phyloP scores from a whole-genome alignment of 2,329 filamentous ascomycete species.

The Talaromyces sp. region DNA sequence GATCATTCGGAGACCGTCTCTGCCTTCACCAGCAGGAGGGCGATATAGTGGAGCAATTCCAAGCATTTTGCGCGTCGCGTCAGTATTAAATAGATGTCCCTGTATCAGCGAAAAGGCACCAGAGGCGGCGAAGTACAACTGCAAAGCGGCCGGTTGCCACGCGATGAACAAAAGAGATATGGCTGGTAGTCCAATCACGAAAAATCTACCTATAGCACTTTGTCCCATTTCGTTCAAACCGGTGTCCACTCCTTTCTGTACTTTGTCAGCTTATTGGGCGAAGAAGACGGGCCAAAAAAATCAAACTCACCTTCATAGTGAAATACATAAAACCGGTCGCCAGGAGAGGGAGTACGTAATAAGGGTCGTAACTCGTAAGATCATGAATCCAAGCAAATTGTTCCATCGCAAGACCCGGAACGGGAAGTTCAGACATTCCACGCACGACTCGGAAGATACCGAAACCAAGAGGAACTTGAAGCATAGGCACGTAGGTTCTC shows the following conservation, averaged over 20 bases:
- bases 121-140: slow-evolving; percentile 59
- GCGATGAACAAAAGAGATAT: slow-evolving; percentile 54
- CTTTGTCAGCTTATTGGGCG: not conserved
- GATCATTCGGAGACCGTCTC: slow-evolving; percentile 5
- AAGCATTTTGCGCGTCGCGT: slow-evolving; percentile 28
- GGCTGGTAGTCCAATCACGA: slow-evolving; percentile 49
- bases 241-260: slow-evolving; percentile 38
- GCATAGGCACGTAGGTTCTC: slow-evolving; percentile 54
- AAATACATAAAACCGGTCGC: slow-evolving; percentile 57
- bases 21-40: slow-evolving; percentile 3
- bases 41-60: slow-evolving; percentile 23
- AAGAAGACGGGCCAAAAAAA: not conserved
- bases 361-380: slow-evolving; percentile 72
- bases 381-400: slow-evolving; percentile 76
- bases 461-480: slow-evolving; percentile 70
- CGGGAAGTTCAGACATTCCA: slow-evolving; percentile 72
- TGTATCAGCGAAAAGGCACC: slow-evolving; percentile 42
- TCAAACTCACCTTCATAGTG: slow-evolving; percentile 55
- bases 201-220: slow-evolving; percentile 29
- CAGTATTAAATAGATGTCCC: slow-evolving; percentile 42
- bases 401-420: slow-evolving; percentile 70
- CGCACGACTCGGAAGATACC: slow-evolving; percentile 75
- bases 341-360: slow-evolving; percentile 66
- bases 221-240: slow-evolving; percentile 22
- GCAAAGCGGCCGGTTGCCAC: slow-evolving; percentile 55